phyloP scores from a whole-genome alignment of 2,329 filamentous ascomycete species.

The Rugonectria rugulosa region DNA sequence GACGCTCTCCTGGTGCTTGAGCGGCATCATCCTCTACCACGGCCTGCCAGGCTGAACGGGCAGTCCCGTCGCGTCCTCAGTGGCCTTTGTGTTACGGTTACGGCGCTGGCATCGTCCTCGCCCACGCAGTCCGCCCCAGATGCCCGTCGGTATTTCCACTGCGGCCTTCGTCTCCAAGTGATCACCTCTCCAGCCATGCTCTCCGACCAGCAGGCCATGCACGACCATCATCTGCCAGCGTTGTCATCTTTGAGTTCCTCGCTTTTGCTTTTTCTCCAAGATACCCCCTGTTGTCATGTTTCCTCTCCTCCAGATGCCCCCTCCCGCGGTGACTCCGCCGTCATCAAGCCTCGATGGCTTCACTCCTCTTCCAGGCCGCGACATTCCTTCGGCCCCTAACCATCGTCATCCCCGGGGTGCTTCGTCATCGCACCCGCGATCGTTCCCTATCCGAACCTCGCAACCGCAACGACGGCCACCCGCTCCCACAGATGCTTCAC shows the following conservation, averaged over 20 bases:
- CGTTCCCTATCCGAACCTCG: conserved; percentile 45
- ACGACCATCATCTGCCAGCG: conserved; percentile 39
- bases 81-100: conserved; percentile 24
- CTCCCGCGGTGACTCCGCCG: conserved; percentile 55
- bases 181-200: conserved; percentile 41
- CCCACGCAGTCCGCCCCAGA: conserved; percentile 45
- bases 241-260: conserved; percentile 38
- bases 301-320: conserved; percentile 61
- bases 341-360: conserved; percentile 50
- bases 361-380: conserved; percentile 30
- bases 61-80: conserved; percentile 15
- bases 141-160: conserved; percentile 45
- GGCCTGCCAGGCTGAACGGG: conserved; percentile 10
- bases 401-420: conserved; percentile 43
- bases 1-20: conserved; percentile 5
- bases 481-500: conserved; percentile 16
- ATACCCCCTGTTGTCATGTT: conserved; percentile 52
- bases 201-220: conserved; percentile 55
- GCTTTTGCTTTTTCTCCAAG: conserved; percentile 34
- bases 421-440: conserved; percentile 34
- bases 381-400: conserved; percentile 24
- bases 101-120: conserved; percentile 36
- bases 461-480: conserved; percentile 35
- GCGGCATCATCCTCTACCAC: background rate
- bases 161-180: conserved; percentile 27